These are phyloP conservation scores for Trichomonascaceae sp. DNA, from an alignment of 1,139 yeast genomes.

Conservation along the genomic window DNA sequence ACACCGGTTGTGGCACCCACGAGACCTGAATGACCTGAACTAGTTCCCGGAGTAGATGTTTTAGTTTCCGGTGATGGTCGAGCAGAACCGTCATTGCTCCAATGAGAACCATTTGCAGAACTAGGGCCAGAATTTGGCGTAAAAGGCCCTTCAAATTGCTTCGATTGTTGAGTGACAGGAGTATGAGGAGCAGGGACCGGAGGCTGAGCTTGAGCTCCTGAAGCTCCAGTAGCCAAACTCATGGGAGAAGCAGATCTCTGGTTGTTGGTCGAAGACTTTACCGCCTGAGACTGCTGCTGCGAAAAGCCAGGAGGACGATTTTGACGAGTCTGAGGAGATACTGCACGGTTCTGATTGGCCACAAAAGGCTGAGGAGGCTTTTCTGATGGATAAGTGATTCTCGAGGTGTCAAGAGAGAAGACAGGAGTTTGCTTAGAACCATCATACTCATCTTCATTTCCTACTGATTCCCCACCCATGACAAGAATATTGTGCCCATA, in stretches of 20 bases:
- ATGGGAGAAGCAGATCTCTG: conserved; percentile 8
- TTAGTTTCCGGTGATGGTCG: background rate
- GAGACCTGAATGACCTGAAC: conserved; percentile 5
- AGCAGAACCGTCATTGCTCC: background rate
- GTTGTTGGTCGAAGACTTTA: background rate
- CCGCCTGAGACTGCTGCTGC: background rate
- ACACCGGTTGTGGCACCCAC: conserved; percentile 8
- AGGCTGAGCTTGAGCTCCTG: conserved; percentile 1
- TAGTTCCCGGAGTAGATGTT: background rate
- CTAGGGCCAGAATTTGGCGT: conserved; percentile 3
- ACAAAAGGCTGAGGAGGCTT: conserved; percentile 8
- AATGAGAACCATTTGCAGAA: background rate
- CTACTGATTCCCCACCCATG: conserved; percentile 75
- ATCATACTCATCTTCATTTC: conserved; percentile 22
- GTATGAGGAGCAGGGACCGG: conserved; percentile 4
- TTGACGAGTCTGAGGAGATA: background rate
- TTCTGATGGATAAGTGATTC: conserved; percentile 35
- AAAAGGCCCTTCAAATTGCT: conserved; percentile 5
- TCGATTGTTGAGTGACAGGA: conserved; percentile 2
- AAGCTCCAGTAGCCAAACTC: conserved; percentile 7
- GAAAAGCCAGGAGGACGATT: background rate
- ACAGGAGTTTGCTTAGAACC: conserved; percentile 28
- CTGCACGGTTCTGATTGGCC: background rate
- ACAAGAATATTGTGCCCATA: conserved; percentile 66
- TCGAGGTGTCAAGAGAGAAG: conserved; percentile 36